A percentile compares a stretch with the other conserved stretches of the same genome.
Conservation (phyloP, 108 stramenopile genomes). For the Phaeodactylum tricornutum region DNA sequence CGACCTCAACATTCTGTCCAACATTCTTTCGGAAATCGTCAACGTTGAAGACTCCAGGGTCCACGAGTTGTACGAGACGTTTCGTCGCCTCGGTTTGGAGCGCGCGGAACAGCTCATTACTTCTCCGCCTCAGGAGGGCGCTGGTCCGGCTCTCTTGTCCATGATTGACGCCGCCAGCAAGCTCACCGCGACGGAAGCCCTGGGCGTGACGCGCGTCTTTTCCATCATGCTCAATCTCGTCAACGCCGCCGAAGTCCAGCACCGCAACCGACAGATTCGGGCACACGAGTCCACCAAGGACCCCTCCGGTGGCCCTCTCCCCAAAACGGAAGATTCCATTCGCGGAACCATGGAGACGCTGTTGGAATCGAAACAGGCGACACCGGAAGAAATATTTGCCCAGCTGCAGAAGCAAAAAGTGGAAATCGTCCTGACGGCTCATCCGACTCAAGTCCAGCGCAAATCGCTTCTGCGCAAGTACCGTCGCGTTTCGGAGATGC, state of each 20-base stretch:
- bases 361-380: constrained; percentile 29
- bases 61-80: constrained; percentile 52
- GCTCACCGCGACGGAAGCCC: constrained; percentile 41
- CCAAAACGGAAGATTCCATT: constrained; percentile 64
- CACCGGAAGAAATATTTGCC: constrained; percentile 65
- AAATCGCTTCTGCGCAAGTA: constrained; percentile 35
- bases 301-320: constrained; percentile 46
- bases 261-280: constrained; percentile 40
- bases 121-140: constrained; percentile 32
- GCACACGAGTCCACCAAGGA: not conserved
- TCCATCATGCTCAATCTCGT: constrained; percentile 65
- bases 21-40: constrained; percentile 62
- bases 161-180: constrained; percentile 49
- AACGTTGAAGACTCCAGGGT: constrained; percentile 46
- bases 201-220: constrained; percentile 67
- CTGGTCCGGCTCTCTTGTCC: constrained; percentile 28
- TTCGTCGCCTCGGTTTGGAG: constrained; percentile 49
- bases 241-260: constrained; percentile 81
- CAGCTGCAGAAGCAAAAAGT: constrained; percentile 80
- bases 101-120: constrained; percentile 8
- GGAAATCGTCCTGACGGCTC: constrained; percentile 95
- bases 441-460: constrained; percentile 84
- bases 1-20: constrained; percentile 66
- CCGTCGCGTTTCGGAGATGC: constrained; percentile 44
- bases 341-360: constrained; percentile 61